phyloP scores from a whole-genome alignment of 2,329 filamentous ascomycete species.

The Apiospora sp. region DNA sequence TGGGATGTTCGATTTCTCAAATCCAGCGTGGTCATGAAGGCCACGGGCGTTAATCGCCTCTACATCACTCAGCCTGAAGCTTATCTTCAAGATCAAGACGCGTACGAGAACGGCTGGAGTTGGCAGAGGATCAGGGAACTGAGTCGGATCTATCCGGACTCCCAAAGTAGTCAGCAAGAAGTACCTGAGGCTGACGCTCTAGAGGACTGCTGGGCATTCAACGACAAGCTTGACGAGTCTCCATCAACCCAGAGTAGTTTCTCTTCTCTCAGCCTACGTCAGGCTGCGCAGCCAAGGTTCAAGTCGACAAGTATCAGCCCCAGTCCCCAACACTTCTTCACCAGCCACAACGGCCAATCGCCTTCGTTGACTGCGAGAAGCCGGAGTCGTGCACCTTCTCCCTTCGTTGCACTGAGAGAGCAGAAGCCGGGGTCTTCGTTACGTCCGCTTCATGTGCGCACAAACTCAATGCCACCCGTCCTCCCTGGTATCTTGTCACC shows the following conservation, averaged over 20 bases:
- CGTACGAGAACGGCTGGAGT: conserved; percentile 67
- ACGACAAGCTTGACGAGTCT: conserved; percentile 67
- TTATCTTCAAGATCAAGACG: conserved; percentile 70
- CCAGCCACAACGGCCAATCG: conserved; percentile 40
- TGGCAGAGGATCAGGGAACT: conserved; percentile 75
- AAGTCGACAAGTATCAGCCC: conserved; percentile 52
- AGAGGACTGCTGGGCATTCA: conserved; percentile 74
- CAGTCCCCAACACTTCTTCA: conserved; percentile 48
- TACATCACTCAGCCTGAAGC: conserved; percentile 80
- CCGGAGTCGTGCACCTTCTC: conserved; percentile 46
- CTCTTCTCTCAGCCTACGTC: conserved; percentile 51
- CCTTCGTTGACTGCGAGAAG: conserved; percentile 45
- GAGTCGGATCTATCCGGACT: conserved; percentile 62
- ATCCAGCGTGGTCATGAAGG: conserved; percentile 77
- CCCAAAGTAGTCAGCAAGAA: conserved; percentile 51
- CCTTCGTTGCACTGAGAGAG: conserved; percentile 48
- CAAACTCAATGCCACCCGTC: conserved; percentile 58
- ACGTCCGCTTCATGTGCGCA: conserved; percentile 58
- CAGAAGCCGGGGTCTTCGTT: conserved; percentile 40
- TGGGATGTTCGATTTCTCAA: conserved; percentile 78
- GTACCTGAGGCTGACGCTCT: conserved; percentile 68
- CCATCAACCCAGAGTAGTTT: conserved; percentile 53
- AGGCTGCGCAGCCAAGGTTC: conserved; percentile 48
- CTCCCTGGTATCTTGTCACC: conserved; percentile 50
- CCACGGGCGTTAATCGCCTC: conserved; percentile 68